A percentile compares a stretch with the other conserved stretches of the same genome.
Evolutionary conservation across 139 green algal genomes (phyloP).

Genomic region (Gonium pectorale): DNA sequence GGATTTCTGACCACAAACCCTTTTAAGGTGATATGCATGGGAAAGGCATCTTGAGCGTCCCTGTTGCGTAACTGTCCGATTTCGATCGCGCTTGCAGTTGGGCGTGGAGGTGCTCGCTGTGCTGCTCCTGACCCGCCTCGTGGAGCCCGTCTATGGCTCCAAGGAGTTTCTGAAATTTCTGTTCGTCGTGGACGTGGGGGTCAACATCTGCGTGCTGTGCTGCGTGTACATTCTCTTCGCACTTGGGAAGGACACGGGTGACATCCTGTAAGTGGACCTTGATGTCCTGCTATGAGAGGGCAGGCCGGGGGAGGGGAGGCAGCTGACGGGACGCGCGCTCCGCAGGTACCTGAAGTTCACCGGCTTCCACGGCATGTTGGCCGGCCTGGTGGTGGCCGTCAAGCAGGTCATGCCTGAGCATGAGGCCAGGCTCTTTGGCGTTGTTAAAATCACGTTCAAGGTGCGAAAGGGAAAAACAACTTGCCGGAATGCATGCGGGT

Average conservation of each 20-base stretch:
- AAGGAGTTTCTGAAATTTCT: conserved; percentile 88
- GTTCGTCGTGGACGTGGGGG: conserved; percentile 65
- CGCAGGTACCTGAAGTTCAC: conserved; percentile 77
- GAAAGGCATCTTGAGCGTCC: no score
- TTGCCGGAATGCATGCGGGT: no score
- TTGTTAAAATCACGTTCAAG: conserved; percentile 81
- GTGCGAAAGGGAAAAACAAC: no score
- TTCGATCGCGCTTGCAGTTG: conserved; percentile 66
- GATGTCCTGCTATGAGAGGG: no score
- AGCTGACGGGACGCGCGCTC: neutral
- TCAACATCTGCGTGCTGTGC: conserved; percentile 70
- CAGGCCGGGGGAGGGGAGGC: no score
- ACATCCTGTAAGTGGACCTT: conserved; percentile 66
- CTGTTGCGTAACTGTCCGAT: no score
- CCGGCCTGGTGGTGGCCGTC: conserved; percentile 87
- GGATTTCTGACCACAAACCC: conserved; percentile 60
- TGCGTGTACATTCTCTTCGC: conserved; percentile 76
- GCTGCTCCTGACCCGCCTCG: conserved; percentile 77
- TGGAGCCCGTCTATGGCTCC: conserved; percentile 90
- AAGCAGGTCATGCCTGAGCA: conserved; percentile 95
- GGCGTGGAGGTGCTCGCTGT: conserved; percentile 67
- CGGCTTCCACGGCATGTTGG: conserved; percentile 91
- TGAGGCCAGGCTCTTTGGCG: conserved; percentile 80
- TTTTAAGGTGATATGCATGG: conserved; percentile 59
- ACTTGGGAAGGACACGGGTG: conserved; percentile 37